A percentile compares a stretch with the other conserved stretches of the same genome.
These are phyloP conservation scores for Oligophagozyma castellii DNA, from an alignment of 1,139 yeast species.

Conservation along the genomic window DNA sequence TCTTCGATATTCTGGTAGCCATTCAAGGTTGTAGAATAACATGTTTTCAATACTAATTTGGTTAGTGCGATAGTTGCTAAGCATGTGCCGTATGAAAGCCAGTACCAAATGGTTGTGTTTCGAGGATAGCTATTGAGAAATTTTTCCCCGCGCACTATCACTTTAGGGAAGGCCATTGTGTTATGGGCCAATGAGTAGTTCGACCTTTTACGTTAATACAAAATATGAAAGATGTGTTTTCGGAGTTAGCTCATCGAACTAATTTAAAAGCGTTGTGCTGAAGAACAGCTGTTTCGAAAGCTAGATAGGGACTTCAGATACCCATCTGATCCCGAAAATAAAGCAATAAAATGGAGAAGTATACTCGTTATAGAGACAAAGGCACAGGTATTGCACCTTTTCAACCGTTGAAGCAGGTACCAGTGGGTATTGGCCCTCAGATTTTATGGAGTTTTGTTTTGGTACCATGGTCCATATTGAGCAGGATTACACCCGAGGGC, in stretches of 20 bases:
- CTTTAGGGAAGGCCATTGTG: conserved; percentile 60
- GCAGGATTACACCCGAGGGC: conserved; percentile 25
- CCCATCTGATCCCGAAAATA: too few species aligned
- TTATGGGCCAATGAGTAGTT: too few species aligned
- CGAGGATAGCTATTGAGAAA: conserved; percentile 55
- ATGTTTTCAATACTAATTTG: conserved; percentile 44
- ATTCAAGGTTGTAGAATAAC: conserved; percentile 50
- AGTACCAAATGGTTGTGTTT: conserved; percentile 45
- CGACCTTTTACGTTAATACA: too few species aligned
- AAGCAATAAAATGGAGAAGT: conserved; percentile 52
- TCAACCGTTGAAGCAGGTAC: conserved; percentile 35
- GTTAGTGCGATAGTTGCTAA: conserved; percentile 50
- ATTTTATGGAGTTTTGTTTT: conserved; percentile 29
- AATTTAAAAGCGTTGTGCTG: too few species aligned
- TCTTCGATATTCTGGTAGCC: conserved; percentile 49
- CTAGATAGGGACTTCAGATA: too few species aligned
- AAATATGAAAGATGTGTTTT: too few species aligned
- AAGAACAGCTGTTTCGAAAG: too few species aligned
- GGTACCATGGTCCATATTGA: conserved; percentile 26
- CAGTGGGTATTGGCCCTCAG: conserved; percentile 46
- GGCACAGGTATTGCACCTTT: conserved; percentile 79
- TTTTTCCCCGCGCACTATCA: conserved; percentile 61
- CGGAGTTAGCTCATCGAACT: too few species aligned
- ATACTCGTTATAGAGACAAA: conserved; percentile 60
- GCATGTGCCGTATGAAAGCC: conserved; percentile 58